A percentile compares a stretch with the other conserved stretches of the same genome.
Conservation (phyloP, 2,329 filamentous ascomycete species). For the Emmonsiellopsis sp. region DNA sequence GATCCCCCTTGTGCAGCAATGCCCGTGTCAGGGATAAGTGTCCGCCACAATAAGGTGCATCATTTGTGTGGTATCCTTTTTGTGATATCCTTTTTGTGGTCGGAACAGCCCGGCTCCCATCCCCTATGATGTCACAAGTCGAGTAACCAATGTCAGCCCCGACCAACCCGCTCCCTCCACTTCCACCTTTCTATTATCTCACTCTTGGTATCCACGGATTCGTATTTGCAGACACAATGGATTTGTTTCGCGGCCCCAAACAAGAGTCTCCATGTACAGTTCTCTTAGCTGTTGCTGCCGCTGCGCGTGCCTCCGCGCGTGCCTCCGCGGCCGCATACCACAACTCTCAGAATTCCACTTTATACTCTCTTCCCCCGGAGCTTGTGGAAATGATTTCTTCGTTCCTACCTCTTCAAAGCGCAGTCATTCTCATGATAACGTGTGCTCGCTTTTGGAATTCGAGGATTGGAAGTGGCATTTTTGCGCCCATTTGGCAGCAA, state of each 20-base stretch:
- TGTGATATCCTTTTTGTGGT: too few relatives aligned
- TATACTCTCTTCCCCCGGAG: not conserved
- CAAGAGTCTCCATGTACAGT: not conserved
- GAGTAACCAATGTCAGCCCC: too few relatives aligned
- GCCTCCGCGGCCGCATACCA: not conserved
- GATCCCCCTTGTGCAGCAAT: too few relatives aligned
- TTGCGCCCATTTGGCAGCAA: not conserved
- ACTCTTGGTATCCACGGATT: too few relatives aligned
- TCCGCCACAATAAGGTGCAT: too few relatives aligned
- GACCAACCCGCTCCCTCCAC: too few relatives aligned
- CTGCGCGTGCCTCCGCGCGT: not conserved
- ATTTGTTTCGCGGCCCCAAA: not conserved
- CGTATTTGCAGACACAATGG: not conserved
- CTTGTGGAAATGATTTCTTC: not conserved
- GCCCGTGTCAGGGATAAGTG: too few relatives aligned
- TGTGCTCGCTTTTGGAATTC: not conserved
- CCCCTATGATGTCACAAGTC: too few relatives aligned
- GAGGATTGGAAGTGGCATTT: not conserved
- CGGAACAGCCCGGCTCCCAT: too few relatives aligned
- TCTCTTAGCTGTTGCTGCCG: not conserved
- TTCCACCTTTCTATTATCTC: too few relatives aligned
- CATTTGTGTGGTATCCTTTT: too few relatives aligned
- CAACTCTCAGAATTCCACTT: not conserved
- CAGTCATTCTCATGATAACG: not conserved
- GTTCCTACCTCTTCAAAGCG: not conserved